Percentiles rank a stretch among this genome's conserved stretches.
Conservation (phyloP, 192 early-diverging fungal genomes). For the Podila minutissima region DNA sequence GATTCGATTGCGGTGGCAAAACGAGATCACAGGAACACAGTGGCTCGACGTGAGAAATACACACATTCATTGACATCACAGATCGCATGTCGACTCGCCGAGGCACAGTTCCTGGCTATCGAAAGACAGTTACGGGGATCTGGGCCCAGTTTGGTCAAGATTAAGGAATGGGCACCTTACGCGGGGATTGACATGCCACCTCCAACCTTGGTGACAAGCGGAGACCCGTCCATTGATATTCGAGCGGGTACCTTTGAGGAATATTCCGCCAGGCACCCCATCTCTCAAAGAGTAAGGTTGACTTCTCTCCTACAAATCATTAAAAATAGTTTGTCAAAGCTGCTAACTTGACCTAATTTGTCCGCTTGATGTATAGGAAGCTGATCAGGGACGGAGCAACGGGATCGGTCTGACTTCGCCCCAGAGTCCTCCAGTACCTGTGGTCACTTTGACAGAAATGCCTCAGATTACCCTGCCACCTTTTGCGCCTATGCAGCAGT, state of each 20-base stretch:
- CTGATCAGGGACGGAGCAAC: constrained; percentile 10
- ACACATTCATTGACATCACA: constrained; percentile 49
- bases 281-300: not conserved
- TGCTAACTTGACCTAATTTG: not conserved
- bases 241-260: constrained; percentile 31
- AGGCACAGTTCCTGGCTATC: constrained; percentile 47
- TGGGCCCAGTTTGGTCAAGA: constrained; percentile 52
- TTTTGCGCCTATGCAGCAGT: constrained; percentile 46
- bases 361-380: not conserved
- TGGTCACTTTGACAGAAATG: constrained; percentile 41
- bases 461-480: constrained; percentile 41
- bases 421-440: not conserved
- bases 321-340: not conserved
- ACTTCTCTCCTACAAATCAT: not conserved
- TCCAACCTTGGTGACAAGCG: constrained; percentile 31
- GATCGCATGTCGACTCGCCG: constrained; percentile 45
- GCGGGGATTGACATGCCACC: constrained; percentile 52
- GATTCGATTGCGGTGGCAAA: constrained; percentile 39
- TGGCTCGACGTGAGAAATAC: constrained; percentile 37
- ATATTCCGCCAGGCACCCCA: constrained; percentile 20
- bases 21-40: constrained; percentile 42
- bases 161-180: constrained; percentile 58
- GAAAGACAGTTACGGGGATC: constrained; percentile 50
- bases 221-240: constrained; percentile 36
- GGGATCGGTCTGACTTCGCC: not conserved